phyloP scores from a whole-genome alignment of 169 alveolate genomes.

The Cryptosporidium xiaoi region DNA sequence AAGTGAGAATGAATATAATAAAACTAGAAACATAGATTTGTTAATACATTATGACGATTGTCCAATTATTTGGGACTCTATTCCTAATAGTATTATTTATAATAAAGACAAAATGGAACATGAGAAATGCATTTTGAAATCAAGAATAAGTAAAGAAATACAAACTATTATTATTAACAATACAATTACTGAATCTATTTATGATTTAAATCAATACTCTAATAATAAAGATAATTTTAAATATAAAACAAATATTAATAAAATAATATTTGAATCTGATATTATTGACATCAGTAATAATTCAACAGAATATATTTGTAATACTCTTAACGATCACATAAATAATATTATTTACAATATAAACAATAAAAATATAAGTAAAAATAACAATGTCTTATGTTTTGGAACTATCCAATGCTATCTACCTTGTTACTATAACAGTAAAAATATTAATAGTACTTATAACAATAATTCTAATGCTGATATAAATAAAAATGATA shows the following conservation, averaged over 20 bases:
- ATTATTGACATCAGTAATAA: not conserved
- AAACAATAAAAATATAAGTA: not conserved
- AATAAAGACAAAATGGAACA: slow-evolving; percentile 9
- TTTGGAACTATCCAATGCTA: slow-evolving; percentile 33
- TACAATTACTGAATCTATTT: not conserved
- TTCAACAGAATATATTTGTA: not conserved
- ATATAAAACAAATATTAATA: not conserved
- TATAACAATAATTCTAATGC: not conserved
- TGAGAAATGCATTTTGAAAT: slow-evolving; percentile 52
- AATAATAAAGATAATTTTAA: not conserved
- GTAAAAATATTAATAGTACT: not conserved
- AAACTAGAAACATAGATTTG: slow-evolving; percentile 18
- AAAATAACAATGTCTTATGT: not conserved
- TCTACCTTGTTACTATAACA: slow-evolving; percentile 15
- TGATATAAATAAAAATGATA: not conserved
- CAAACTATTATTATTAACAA: slow-evolving; percentile 8
- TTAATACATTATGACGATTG: slow-evolving; percentile 69
- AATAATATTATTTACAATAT: not conserved
- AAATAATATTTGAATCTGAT: not conserved
- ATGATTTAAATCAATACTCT: not conserved
- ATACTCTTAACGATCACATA: not conserved
- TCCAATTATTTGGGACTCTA: slow-evolving; percentile 56
- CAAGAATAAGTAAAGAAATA: slow-evolving; percentile 28
- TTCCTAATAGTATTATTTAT: slow-evolving; percentile 16
- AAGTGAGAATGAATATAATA: not conserved